These are phyloP conservation scores for Hyphodiscus hymeniophilus DNA, from an alignment of 495 filamentous ascomycete species.

Conservation along the genomic window DNA sequence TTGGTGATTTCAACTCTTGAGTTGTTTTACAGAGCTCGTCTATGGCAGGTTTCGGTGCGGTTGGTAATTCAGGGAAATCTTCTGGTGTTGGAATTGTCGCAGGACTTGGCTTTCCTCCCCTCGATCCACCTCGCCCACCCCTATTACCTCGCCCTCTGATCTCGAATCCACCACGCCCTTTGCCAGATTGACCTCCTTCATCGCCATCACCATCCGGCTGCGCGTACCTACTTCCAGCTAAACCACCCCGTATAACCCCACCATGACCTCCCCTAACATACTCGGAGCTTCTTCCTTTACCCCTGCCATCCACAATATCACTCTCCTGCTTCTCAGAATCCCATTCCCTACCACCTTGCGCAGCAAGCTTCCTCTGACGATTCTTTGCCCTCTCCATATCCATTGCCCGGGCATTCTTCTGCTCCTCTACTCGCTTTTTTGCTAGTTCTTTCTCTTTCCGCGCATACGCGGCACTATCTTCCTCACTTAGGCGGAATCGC, in stretches of 20 bases:
- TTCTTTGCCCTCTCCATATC: slow-evolving; percentile 67
- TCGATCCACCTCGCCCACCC: slow-evolving; percentile 11
- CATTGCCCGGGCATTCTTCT: slow-evolving; percentile 48
- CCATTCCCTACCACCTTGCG: slow-evolving; percentile 63
- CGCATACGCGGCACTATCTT: slow-evolving; percentile 58
- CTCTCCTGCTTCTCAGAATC: slow-evolving; percentile 66
- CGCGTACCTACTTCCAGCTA: slow-evolving; percentile 15
- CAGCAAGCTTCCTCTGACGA: slow-evolving; percentile 58
- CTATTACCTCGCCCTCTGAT: slow-evolving; percentile 14
- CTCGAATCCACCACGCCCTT: slow-evolving; percentile 8
- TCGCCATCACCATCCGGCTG: slow-evolving; percentile 2
- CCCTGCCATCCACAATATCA: slow-evolving; percentile 31
- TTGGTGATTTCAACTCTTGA: slow-evolving; percentile 3
- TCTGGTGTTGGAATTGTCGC: slow-evolving; percentile 8
- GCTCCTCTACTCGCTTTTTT: slow-evolving; percentile 38
- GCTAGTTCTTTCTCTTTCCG: slow-evolving; percentile 48
- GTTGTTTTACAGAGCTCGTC: not conserved
- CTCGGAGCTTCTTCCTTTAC: slow-evolving; percentile 31
- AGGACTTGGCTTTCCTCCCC: slow-evolving; percentile 4
- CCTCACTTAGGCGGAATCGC: slow-evolving; percentile 58
- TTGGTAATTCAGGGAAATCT: slow-evolving; percentile 17
- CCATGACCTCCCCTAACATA: slow-evolving; percentile 52
- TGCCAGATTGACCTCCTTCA: not conserved
- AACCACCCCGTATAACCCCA: slow-evolving; percentile 32
- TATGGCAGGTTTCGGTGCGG: slow-evolving; percentile 3